Evolutionary conservation across 352 stramenopile genomes (phyloP).

Genomic region (Globisporangium abappressorium): DNA sequence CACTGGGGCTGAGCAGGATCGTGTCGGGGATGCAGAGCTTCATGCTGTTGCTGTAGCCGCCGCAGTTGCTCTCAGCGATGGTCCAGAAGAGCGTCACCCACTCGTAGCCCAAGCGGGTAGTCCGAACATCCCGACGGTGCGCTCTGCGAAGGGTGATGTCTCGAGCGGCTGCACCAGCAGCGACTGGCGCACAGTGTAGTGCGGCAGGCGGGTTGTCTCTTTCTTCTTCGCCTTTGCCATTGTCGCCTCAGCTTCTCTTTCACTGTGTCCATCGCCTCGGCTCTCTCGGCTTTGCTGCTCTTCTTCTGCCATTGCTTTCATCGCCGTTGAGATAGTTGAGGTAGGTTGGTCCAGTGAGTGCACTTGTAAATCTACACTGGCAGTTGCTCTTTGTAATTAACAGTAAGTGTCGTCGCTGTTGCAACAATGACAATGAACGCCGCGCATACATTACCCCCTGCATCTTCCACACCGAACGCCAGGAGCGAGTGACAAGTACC

Average conservation of each 20-base stretch:
- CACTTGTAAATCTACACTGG: too few relatives aligned
- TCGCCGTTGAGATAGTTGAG: neutral
- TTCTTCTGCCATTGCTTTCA: neutral
- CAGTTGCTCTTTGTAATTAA: too few relatives aligned
- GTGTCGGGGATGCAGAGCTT: constrained; percentile 58
- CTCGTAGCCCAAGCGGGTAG: constrained; percentile 43
- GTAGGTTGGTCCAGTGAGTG: too few relatives aligned
- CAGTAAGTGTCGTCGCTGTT: too few relatives aligned
- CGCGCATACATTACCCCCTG: too few relatives aligned
- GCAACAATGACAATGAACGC: too few relatives aligned
- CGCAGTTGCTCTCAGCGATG: constrained; percentile 24
- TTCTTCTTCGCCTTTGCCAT: constrained; percentile 2
- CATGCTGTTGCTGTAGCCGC: constrained; percentile 29
- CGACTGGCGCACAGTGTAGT: constrained; percentile 35
- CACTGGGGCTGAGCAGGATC: constrained; percentile 52
- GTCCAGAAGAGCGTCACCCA: constrained; percentile 58
- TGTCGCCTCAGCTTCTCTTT: neutral
- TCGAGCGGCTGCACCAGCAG: constrained; percentile 48
- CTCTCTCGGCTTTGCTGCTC: neutral
- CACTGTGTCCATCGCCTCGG: neutral
- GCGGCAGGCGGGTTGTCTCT: constrained; percentile 19
- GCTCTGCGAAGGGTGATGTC: constrained; percentile 36
- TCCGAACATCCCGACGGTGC: constrained; percentile 23
- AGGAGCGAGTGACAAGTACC: too few relatives aligned
- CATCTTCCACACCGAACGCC: too few relatives aligned